A percentile compares a stretch with the other conserved stretches of the same genome.
Conservation (phyloP, 2,329 filamentous ascomycete species). For the Penicillium sp. region DNA sequence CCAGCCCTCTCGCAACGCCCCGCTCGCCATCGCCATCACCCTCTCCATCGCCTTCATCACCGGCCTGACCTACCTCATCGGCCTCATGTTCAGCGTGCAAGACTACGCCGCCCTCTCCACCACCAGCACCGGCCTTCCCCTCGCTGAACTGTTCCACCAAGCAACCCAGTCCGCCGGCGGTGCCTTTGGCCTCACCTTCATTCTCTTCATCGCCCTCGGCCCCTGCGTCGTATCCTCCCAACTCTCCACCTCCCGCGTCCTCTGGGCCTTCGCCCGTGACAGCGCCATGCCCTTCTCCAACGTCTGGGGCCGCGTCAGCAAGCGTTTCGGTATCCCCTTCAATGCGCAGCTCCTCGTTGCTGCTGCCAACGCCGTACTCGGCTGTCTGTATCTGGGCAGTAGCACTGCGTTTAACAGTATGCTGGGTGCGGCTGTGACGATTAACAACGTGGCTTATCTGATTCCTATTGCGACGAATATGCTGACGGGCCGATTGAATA, state of each 20-base stretch:
- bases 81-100: slow-evolving; percentile 58
- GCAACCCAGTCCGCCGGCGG: slow-evolving; percentile 56
- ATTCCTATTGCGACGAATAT: slow-evolving; percentile 54
- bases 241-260: slow-evolving; percentile 40
- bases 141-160: slow-evolving; percentile 68
- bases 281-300: slow-evolving; percentile 44
- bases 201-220: slow-evolving; percentile 39
- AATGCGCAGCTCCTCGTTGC: slow-evolving; percentile 59
- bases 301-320: slow-evolving; percentile 48
- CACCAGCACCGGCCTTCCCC: slow-evolving; percentile 55
- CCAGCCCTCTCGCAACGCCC: slow-evolving; percentile 3
- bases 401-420: slow-evolving; percentile 67
- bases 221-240: slow-evolving; percentile 41
- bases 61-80: slow-evolving; percentile 54
- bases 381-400: slow-evolving; percentile 68
- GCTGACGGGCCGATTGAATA: slow-evolving; percentile 48
- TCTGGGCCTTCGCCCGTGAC: slow-evolving; percentile 64
- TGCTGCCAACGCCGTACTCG: slow-evolving; percentile 59
- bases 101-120: slow-evolving; percentile 50
- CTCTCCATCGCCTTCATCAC: slow-evolving; percentile 56
- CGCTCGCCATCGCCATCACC: slow-evolving; percentile 42
- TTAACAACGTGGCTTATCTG: slow-evolving; percentile 53
- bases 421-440: slow-evolving; percentile 40
- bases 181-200: slow-evolving; percentile 55
- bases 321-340: slow-evolving; percentile 51